Evolutionary conservation across 805 yeast species (phyloP).

Genomic region (Vanderwaltozyma tropicalis): DNA sequence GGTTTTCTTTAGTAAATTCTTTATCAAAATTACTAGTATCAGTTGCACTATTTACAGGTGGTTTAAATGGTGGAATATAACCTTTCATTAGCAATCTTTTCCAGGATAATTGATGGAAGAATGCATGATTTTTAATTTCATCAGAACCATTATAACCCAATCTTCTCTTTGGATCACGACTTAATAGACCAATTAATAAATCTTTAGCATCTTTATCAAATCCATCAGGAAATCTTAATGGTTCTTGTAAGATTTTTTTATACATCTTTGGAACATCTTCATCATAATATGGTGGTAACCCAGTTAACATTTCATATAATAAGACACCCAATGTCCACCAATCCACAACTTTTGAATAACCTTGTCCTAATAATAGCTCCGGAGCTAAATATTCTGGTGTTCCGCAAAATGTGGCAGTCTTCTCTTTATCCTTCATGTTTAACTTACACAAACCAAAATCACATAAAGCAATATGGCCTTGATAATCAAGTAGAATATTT

Average conservation of each 20-base stretch:
- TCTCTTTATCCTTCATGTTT: constrained; percentile 84
- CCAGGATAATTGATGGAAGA: constrained; percentile 89
- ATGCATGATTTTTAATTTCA: constrained; percentile 74
- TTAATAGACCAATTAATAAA: constrained; percentile 58
- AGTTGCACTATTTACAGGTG: constrained; percentile 71
- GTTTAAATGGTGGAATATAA: constrained; percentile 92
- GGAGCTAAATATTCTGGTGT: constrained; percentile 98
- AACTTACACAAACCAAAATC: constrained; percentile 95
- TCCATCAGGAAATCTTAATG: constrained; percentile 77
- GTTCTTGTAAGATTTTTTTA: constrained; percentile 82
- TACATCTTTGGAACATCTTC: constrained; percentile 91
- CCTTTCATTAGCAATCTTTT: constrained; percentile 68
- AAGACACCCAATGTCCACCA: constrained; percentile 98
- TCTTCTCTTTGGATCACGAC: constrained; percentile 77
- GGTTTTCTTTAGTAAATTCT: constrained; percentile 85
- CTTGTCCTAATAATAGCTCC: constrained; percentile 80
- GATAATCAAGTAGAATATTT: constrained; percentile 85
- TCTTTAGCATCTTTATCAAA: constrained; percentile 83
- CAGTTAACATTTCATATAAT: constrained; percentile 91
- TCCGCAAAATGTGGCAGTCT: constrained; percentile 90
- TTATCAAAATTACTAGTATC: constrained; percentile 92
- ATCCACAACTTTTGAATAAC: constrained; percentile 91
- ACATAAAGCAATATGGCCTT: constrained; percentile 95
- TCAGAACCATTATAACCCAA: constrained; percentile 71
- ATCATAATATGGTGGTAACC: constrained; percentile 94